A percentile compares a stretch with the other conserved stretches of the same genome.
phyloP scores from a whole-genome alignment of 2,329 filamentous ascomycete genomes.

The Chaetomium sp. region DNA sequence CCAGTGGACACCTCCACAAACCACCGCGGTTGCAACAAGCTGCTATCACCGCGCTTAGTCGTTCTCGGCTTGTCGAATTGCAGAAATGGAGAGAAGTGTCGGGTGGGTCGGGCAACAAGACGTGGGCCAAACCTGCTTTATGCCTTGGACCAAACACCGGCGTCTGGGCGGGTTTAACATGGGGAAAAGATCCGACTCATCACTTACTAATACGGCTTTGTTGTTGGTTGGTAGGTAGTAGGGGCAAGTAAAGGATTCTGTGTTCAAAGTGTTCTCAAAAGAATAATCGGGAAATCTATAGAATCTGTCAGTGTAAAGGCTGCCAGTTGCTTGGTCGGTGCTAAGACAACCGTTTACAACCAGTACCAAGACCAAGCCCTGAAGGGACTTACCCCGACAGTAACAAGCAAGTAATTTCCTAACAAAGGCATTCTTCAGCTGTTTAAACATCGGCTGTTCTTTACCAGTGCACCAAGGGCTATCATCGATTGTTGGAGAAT shows the following conservation, averaged over 20 bases:
- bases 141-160: too few relatives aligned
- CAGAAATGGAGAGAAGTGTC: not conserved
- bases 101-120: too few relatives aligned
- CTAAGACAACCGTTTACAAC: too few relatives aligned
- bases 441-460: not conserved
- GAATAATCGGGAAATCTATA: not conserved
- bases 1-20: not conserved
- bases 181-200: not conserved
- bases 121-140: too few relatives aligned
- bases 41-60: not conserved
- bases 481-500: not conserved
- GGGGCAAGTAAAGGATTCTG: not conserved
- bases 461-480: not conserved
- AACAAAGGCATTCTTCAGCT: not conserved
- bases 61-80: not conserved
- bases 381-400: not conserved
- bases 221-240: not conserved
- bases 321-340: too few relatives aligned
- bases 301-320: not conserved
- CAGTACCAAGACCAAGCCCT: too few relatives aligned
- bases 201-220: not conserved
- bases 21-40: not conserved
- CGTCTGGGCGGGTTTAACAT: not conserved
- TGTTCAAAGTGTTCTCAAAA: not conserved
- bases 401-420: not conserved